A percentile compares a stretch with the other conserved stretches of the same genome.
These are phyloP conservation scores for Amanita exitialis DNA, from an alignment of 768 basidiomycete genomes.

Conservation along the genomic window DNA sequence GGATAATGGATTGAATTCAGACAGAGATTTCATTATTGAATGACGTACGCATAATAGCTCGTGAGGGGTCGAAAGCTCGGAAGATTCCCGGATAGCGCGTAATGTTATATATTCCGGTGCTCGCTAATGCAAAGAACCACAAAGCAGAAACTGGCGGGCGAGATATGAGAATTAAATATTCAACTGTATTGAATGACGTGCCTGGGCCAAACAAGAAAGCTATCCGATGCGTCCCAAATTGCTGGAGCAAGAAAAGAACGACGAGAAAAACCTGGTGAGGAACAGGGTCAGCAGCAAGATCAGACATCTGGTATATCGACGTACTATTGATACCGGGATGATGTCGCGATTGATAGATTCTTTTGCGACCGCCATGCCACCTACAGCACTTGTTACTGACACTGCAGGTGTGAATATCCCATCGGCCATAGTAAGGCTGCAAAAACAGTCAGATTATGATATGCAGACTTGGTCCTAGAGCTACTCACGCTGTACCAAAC, in stretches of 20 bases:
- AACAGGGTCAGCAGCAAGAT: background rate
- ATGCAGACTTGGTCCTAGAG: background rate
- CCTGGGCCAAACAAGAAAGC: constrained; percentile 45
- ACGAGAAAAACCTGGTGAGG: constrained; percentile 37
- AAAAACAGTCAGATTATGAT: background rate
- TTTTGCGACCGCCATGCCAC: constrained; percentile 56
- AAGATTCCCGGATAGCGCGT: constrained; percentile 45
- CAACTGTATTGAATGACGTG: constrained; percentile 14
- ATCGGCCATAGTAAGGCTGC: constrained; percentile 53
- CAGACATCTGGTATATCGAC: constrained; percentile 7
- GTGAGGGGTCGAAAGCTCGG: constrained; percentile 57
- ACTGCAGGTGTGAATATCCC: constrained; percentile 64
- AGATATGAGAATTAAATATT: background rate
- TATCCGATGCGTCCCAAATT: constrained; percentile 47
- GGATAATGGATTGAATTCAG: background rate
- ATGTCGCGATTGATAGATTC: constrained; percentile 35
- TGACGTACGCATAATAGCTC: constrained; percentile 47
- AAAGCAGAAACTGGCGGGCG: constrained; percentile 33
- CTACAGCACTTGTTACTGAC: constrained; percentile 57
- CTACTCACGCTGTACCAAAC: constrained; percentile 42
- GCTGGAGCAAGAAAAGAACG: constrained; percentile 47
- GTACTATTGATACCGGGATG: constrained; percentile 49
- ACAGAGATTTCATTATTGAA: background rate
- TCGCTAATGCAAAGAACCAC: constrained; percentile 44
- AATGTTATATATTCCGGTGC: constrained; percentile 51